These are phyloP conservation scores for Melampsora medusae DNA, from an alignment of 1,284 basidiomycete species.

Conservation along the genomic window DNA sequence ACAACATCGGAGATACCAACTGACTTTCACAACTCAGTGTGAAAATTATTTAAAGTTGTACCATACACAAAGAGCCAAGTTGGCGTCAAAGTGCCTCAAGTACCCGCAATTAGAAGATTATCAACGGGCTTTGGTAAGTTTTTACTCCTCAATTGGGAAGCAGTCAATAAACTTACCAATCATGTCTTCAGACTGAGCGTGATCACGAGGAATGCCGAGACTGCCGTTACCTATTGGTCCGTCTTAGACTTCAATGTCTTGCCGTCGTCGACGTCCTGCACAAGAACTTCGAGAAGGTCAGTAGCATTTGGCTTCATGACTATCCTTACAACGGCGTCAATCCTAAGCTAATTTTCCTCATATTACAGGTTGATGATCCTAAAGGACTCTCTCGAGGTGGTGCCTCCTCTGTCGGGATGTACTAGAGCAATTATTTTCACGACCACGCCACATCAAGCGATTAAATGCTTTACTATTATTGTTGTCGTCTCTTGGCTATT, in stretches of 20 bases:
- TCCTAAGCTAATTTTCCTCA: not conserved
- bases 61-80: conserved; percentile 42
- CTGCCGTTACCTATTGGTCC: conserved; percentile 27
- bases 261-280: conserved; percentile 40
- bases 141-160: not conserved
- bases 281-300: conserved; percentile 41
- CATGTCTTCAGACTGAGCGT: conserved; percentile 14
- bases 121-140: conserved; percentile 31
- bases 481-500: too few relatives aligned
- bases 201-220: conserved; percentile 43
- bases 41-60: conserved; percentile 43
- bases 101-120: conserved; percentile 44
- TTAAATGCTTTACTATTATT: too few relatives aligned
- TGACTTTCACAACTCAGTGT: not conserved
- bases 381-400: conserved; percentile 43
- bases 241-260: conserved; percentile 39
- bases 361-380: conserved; percentile 35
- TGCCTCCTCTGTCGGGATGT: conserved; percentile 35
- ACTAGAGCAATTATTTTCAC: not conserved
- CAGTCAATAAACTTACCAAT: not conserved
- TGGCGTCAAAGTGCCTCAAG: conserved; percentile 43
- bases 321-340: too few relatives aligned
- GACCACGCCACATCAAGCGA: too few relatives aligned
- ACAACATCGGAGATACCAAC: not conserved
- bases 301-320: not conserved